Percentiles rank a stretch among this genome's conserved stretches.
Evolutionary conservation across 805 yeast genomes (phyloP).

Genomic region (Candida michaelii): DNA sequence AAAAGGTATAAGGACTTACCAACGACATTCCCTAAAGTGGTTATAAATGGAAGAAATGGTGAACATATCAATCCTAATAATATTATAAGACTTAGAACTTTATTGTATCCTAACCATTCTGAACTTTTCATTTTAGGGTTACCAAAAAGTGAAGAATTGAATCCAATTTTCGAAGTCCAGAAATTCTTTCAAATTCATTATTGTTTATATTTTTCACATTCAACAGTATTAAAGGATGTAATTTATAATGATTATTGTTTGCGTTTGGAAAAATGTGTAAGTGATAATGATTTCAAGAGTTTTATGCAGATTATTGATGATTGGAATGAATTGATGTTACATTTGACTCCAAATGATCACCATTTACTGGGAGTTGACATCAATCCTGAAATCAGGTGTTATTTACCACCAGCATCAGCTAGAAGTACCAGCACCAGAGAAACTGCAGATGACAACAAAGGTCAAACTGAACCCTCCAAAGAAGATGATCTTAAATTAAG

Average conservation of each 20-base stretch:
- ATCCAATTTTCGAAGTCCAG: constrained; percentile 65
- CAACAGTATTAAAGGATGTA: constrained; percentile 27
- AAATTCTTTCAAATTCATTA: constrained; percentile 42
- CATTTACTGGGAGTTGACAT: constrained; percentile 17
- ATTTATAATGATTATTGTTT: constrained; percentile 35
- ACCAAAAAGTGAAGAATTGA: constrained; percentile 56
- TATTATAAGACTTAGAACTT: constrained; percentile 30
- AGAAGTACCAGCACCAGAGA: no score
- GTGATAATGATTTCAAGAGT: constrained; percentile 30
- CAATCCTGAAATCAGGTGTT: constrained; percentile 23
- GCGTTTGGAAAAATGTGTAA: constrained; percentile 29
- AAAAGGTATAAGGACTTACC: constrained; percentile 36
- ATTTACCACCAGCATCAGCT: no score
- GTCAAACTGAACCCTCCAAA: no score
- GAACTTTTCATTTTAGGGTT: constrained; percentile 51
- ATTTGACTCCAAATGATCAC: constrained; percentile 29
- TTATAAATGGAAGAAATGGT: constrained; percentile 14
- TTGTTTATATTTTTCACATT: constrained; percentile 41
- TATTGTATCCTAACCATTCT: constrained; percentile 44
- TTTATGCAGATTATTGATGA: constrained; percentile 39
- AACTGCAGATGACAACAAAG: no score
- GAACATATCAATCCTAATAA: constrained; percentile 27
- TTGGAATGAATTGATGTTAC: constrained; percentile 42
- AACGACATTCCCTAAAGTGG: constrained; percentile 35
- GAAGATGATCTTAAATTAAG: constrained; percentile 1